Percentiles rank a stretch among this genome's conserved stretches.
These are phyloP conservation scores for Emericellopsis terricola DNA, from an alignment of 495 filamentous ascomycete genomes.

Conservation along the genomic window DNA sequence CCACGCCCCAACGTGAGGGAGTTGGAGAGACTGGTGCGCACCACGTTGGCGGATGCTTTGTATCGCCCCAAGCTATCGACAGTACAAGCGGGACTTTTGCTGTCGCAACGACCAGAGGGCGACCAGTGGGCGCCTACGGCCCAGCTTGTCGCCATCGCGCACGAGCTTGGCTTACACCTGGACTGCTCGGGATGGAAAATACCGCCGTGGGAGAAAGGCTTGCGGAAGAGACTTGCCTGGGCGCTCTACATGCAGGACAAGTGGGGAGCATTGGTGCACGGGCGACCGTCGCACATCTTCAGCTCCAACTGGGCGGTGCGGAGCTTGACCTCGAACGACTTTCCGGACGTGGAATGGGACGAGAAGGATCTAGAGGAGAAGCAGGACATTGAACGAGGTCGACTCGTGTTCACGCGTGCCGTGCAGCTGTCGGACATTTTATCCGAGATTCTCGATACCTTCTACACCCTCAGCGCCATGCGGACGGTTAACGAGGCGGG, in stretches of 20 bases:
- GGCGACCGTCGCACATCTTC: conserved; percentile 49
- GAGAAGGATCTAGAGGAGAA: conserved; percentile 38
- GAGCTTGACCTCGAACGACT: conserved; percentile 37
- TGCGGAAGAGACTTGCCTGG: conserved; percentile 55
- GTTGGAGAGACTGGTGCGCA: conserved; percentile 47
- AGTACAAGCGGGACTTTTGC: conserved; percentile 56
- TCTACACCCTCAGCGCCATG: conserved; percentile 56
- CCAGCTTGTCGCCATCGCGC: conserved; percentile 47
- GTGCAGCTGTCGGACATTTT: conserved; percentile 58
- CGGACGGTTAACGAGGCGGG: conserved; percentile 28
- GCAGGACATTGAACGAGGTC: conserved; percentile 47
- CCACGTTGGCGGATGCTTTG: conserved; percentile 43
- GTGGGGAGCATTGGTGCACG: conserved; percentile 52
- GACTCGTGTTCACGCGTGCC: conserved; percentile 53
- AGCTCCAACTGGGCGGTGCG: conserved; percentile 47
- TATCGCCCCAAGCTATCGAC: conserved; percentile 55
- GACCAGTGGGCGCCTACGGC: conserved; percentile 49
- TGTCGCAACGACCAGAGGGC: conserved; percentile 46
- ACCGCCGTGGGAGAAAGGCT: conserved; percentile 51
- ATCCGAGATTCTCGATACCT: conserved; percentile 59
- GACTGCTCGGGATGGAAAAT: conserved; percentile 55
- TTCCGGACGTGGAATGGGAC: conserved; percentile 38
- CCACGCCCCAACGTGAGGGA: conserved; percentile 40
- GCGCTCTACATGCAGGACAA: conserved; percentile 63
- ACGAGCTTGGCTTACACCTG: conserved; percentile 53